These are phyloP conservation scores for Zalaria sp. DNA, from an alignment of 2,329 filamentous ascomycete species.

Conservation along the genomic window DNA sequence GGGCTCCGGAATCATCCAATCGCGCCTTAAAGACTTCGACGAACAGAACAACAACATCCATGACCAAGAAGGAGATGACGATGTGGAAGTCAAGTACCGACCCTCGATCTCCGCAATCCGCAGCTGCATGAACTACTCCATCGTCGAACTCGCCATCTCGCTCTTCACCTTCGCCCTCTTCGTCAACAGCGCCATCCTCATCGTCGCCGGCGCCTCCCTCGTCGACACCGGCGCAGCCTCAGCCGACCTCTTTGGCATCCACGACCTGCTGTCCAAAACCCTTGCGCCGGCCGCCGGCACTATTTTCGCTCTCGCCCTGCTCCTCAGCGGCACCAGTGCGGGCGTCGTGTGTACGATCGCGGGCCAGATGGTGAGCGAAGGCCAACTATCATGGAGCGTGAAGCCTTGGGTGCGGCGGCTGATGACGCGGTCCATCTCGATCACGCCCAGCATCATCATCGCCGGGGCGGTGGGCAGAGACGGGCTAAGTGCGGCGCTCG, in stretches of 20 bases:
- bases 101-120: conserved; percentile 24
- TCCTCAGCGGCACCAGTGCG: conserved; percentile 67
- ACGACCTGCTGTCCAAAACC: conserved; percentile 52
- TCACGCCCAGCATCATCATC: conserved; percentile 71
- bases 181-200: conserved; percentile 28
- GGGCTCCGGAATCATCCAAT: conserved; percentile 55
- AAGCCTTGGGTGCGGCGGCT: conserved; percentile 67
- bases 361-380: conserved; percentile 79
- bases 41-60: conserved; percentile 21
- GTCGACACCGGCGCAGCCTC: conserved; percentile 46
- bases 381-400: conserved; percentile 61
- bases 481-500: conserved; percentile 58
- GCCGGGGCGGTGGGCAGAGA: conserved; percentile 61
- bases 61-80: conserved; percentile 15
- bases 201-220: conserved; percentile 56
- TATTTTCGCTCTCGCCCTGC: conserved; percentile 68
- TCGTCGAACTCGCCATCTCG: conserved; percentile 22
- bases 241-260: conserved; percentile 74
- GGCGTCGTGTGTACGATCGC: conserved; percentile 83
- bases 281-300: conserved; percentile 65
- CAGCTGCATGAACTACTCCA: conserved; percentile 25
- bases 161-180: conserved; percentile 29
- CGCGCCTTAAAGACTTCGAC: conserved; percentile 51
- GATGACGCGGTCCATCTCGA: conserved; percentile 64
- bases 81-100: conserved; percentile 18